phyloP scores from a whole-genome alignment of 2,329 filamentous ascomycete genomes.

The Diaporthe longicolla region DNA sequence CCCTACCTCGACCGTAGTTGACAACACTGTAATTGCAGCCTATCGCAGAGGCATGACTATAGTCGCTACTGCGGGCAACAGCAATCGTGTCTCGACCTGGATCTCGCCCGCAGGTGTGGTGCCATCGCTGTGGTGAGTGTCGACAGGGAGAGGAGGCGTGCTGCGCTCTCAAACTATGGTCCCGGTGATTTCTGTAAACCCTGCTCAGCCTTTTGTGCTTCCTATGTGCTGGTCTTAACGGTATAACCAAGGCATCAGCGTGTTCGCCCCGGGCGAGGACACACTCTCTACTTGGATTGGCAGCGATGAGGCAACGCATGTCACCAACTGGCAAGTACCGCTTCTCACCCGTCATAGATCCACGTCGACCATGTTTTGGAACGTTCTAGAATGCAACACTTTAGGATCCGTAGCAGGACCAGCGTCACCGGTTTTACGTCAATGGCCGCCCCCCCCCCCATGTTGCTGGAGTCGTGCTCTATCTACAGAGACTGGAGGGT shows the following conservation, averaged over 20 bases:
- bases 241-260: conserved; percentile 52
- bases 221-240: not conserved
- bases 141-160: conserved; percentile 49
- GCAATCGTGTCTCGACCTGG: conserved; percentile 3
- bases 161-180: conserved; percentile 63
- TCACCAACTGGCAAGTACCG: conserved; percentile 59
- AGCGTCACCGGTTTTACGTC: conserved; percentile 57
- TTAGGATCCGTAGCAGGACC: too few species aligned
- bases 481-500: conserved; percentile 54
- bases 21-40: conserved; percentile 3
- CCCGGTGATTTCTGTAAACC: conserved; percentile 9
- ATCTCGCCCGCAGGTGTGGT: conserved; percentile 54
- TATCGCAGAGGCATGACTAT: conserved; percentile 13
- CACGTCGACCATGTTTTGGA: too few species aligned
- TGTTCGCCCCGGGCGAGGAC: conserved; percentile 60
- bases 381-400: too few species aligned
- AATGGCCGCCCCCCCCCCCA: conserved; percentile 70
- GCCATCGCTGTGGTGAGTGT: conserved; percentile 61
- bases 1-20: not conserved
- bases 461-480: conserved; percentile 72
- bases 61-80: not conserved
- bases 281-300: conserved; percentile 61
- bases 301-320: conserved; percentile 53
- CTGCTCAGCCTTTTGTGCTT: too few species aligned
- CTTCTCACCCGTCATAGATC: too few species aligned